A percentile compares a stretch with the other conserved stretches of the same genome.
These are phyloP conservation scores for Tillandsia fasciculata DNA, from an alignment of 176 grass and related monocot species.

Conservation along the genomic window DNA sequence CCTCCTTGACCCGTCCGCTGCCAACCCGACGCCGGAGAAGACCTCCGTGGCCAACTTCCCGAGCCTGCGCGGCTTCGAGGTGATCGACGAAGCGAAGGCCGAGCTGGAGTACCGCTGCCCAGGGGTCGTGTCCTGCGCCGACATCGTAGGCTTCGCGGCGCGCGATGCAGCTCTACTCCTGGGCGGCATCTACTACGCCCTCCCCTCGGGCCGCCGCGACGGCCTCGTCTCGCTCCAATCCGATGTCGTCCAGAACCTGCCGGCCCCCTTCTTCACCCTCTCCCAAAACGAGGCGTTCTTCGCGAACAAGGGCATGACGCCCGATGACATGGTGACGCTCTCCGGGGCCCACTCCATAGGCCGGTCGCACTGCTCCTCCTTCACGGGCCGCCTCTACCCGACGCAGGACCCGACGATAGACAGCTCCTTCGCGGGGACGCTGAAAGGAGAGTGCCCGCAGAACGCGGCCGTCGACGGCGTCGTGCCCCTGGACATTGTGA, in stretches of 20 bases:
- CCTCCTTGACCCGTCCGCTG: conserved; percentile 22
- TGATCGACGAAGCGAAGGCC: conserved; percentile 33
- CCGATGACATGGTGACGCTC: conserved; percentile 49
- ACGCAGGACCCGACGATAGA: conserved; percentile 3
- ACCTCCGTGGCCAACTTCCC: conserved; percentile 27
- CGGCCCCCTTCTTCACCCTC: conserved; percentile 35
- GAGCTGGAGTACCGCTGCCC: conserved; percentile 27
- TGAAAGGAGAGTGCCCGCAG: conserved; percentile 24
- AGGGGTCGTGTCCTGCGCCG: conserved; percentile 33
- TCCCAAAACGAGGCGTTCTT: conserved; percentile 34
- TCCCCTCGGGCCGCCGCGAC: conserved; percentile 46
- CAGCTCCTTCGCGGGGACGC: not conserved
- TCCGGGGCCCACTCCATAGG: conserved; percentile 60
- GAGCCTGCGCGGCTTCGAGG: conserved; percentile 37
- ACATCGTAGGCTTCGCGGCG: conserved; percentile 40
- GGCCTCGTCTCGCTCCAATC: conserved; percentile 21
- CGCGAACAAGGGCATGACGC: conserved; percentile 34
- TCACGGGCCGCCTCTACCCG: conserved; percentile 36
- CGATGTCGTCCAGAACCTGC: conserved; percentile 28
- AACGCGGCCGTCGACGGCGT: conserved; percentile 21
- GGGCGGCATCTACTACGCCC: conserved; percentile 26
- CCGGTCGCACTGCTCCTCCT: conserved; percentile 51
- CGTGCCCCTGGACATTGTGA: conserved; percentile 30
- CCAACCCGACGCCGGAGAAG: conserved; percentile 32
- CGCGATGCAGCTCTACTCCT: conserved; percentile 26